Base-by-base conservation (phyloP, 139 green algal genomes). In the Chlorella sorokiniana region DNA sequence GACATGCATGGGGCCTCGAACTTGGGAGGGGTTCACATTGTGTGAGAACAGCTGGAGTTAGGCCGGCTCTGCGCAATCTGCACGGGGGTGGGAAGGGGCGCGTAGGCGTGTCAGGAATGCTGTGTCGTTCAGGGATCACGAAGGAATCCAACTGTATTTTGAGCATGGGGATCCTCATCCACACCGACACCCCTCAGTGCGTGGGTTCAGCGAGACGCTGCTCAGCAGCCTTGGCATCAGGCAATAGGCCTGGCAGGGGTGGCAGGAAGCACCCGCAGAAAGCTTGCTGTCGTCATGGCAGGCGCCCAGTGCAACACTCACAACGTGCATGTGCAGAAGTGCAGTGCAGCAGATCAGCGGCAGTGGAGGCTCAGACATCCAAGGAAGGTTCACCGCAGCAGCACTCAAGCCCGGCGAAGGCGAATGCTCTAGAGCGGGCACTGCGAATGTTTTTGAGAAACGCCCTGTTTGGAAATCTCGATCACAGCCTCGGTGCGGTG, bases 401-500 rank as follows among this genome's bases (percentile, higher is more conserved):
- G 90, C 90, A 90, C 90, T 94, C 90, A 91, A 94, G 81, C 87
- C 89, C 85, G 75, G 86, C 79, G 51, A 88, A 86, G 86, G 89
- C 83, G 90, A 94, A 94, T 90, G 90, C 90, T 94, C 90, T 94
- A 90, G 67, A 89, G 84, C 87, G 89, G 90, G 89, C 89, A 93
- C 90, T 94, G 90, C 90, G 90, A 94, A 94, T 94, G 90, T 89
- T 88, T 86, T 65, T 89, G 87, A 92, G 87, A 91, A 93, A 90
- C 84, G 86, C 87, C 86, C 89, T 88, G 72, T 64, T 81, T 84
- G 41, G 78, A 52, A 81, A 77, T 64, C 75, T 83, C 88, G 79
- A 93, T 93, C 90, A 79, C 62, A 6, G 59, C 59, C 27, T n/a
- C 38, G 9, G 18, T 22, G 18, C 22, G 18, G 56, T n/a, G 6